Conservation (phyloP, 2,329 filamentous ascomycete genomes). For the Botrytis paeoniae region DNA sequence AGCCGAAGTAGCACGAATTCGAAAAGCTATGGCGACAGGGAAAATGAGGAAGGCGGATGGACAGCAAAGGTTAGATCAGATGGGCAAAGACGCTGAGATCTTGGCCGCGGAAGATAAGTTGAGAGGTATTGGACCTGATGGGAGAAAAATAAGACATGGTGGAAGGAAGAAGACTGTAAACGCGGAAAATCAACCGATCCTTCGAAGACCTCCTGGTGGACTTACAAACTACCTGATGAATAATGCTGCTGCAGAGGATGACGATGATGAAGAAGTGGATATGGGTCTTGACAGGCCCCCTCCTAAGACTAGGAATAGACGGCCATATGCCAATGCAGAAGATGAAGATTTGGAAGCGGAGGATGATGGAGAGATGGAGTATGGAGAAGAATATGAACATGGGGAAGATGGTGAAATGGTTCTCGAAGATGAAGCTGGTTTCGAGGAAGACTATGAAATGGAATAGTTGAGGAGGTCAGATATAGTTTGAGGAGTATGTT, state of each 20-base stretch:
- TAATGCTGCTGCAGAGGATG: not conserved
- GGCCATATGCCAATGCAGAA: slow-evolving; percentile 7
- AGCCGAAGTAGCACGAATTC: slow-evolving; percentile 25
- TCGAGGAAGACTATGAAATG: slow-evolving; percentile 8
- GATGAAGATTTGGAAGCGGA: slow-evolving; percentile 11
- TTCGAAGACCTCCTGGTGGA: slow-evolving; percentile 17
- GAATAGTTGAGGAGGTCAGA: not conserved
- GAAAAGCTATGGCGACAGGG: slow-evolving; percentile 23
- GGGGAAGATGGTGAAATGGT: slow-evolving; percentile 7
- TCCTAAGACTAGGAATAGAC: not conserved
- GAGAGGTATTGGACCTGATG: slow-evolving; percentile 12
- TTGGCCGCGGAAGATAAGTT: slow-evolving; percentile 12
- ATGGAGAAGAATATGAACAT: slow-evolving; percentile 5
- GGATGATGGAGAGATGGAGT: slow-evolving; percentile 1
- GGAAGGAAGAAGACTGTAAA: slow-evolving; percentile 17
- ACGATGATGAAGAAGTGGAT: not conserved
- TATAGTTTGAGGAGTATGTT: not conserved
- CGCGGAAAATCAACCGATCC: not conserved
- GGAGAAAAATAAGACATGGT: slow-evolving; percentile 3
- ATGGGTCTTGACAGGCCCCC: not conserved
- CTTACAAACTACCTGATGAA: slow-evolving; percentile 13
- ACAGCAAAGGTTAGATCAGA: slow-evolving; percentile 26
- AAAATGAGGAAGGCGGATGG: slow-evolving; percentile 17
- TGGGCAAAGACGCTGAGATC: slow-evolving; percentile 26
- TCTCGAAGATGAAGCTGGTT: slow-evolving; percentile 25